Base-by-base conservation (phyloP, 768 basidiomycete species). In the Podaxis sp. region DNA sequence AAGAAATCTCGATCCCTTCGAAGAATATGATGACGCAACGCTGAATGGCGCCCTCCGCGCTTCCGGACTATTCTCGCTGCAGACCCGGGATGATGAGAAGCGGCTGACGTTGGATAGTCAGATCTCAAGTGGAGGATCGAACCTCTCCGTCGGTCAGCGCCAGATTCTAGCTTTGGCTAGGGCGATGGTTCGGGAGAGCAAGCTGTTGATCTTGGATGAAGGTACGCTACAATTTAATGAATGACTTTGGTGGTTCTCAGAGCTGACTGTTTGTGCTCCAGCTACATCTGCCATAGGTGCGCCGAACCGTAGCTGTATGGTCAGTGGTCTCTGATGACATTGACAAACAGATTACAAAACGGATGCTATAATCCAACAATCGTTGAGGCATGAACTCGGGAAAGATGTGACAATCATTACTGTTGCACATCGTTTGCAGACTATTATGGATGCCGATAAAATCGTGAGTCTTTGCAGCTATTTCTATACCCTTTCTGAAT, bases 141-240 rank as follows among this genome's bases (percentile, higher is more conserved):
- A 91, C 69, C 83, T 91, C 65, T 88, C 86, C 3, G 84, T 88
- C 49, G 90, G 90, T 24, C 89, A 91, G 68, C 72, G 89, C 11
- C 90, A 93, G 66, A 79, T 88, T 53, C 79, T 88, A 52, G 85
- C 86, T 11, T 76, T 88, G 57, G 63, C 86, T 5, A 76, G 86
- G 29, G 86, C 86, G 4, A 77, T 87, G 55, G 74, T 87, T 7
- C 74, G 83, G n/a, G 76, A 78, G 33, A 85, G 82, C 70, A 78
- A 81, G 37, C 74, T 87, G 38, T 77, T 87, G 50, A 81, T 87
- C 25, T 71, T 87, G 36, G 86, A 85, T 68, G 86, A 86, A 73
- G 85, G 85, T 69, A 74, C 73, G 65, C 17, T 43, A 9, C 15
- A 11, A 6, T 40, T 17, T 29, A 9, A 27, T 27, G 13, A 9